Conservation (phyloP, 1,284 basidiomycete species). For the Cutaneotrichosporon sp. region DNA sequence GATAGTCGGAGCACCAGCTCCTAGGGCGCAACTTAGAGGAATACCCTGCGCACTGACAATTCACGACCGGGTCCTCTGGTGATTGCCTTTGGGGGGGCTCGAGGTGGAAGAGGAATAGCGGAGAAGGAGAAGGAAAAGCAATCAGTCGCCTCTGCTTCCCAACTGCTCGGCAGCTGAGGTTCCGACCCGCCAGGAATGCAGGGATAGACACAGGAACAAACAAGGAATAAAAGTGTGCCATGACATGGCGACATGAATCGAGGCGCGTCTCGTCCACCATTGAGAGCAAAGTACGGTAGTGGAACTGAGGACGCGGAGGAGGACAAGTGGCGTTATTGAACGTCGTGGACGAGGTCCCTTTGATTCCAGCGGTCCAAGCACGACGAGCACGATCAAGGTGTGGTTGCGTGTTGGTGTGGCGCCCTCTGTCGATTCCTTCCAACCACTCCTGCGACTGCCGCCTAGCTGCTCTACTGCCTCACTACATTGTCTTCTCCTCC, state of each 20-base stretch:
- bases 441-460: background rate
- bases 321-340: background rate
- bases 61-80: background rate
- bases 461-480: background rate
- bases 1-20: background rate
- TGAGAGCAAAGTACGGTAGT: background rate
- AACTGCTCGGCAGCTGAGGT: background rate
- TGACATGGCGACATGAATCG: background rate
- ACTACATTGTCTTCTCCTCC: too few species aligned
- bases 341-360: background rate
- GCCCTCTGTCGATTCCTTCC: slow-evolving; percentile 1
- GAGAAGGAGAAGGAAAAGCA: slow-evolving; percentile 2
- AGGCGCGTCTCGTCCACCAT: background rate
- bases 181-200: background rate
- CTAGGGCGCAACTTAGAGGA: background rate
- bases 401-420: slow-evolving; percentile 1
- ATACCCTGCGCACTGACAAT: background rate
- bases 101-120: slow-evolving; percentile 6
- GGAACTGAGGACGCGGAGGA: background rate
- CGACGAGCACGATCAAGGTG: slow-evolving; percentile 9
- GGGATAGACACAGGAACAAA: background rate
- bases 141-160: background rate
- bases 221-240: background rate
- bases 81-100: slow-evolving; percentile 3
- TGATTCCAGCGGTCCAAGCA: slow-evolving; percentile 1